Percentiles rank a stretch among this genome's conserved stretches.
phyloP scores from a whole-genome alignment of 768 basidiomycete genomes.

The Lentinula aciculospora region DNA sequence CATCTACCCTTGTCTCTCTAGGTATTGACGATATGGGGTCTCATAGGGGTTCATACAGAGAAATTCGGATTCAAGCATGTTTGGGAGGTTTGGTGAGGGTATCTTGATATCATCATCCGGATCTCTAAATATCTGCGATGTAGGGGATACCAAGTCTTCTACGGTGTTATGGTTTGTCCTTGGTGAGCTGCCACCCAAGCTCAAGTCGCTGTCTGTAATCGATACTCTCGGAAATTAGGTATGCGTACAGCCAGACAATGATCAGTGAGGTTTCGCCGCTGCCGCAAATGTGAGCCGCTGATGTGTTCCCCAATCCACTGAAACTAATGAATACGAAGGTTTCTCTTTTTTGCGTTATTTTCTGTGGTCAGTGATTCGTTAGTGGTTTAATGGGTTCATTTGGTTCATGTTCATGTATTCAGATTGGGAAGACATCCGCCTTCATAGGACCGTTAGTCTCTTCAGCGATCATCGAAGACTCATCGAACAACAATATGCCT shows the following conservation, averaged over 20 bases:
- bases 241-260: constrained; percentile 80
- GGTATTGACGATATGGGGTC: constrained; percentile 69
- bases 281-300: constrained; percentile 53
- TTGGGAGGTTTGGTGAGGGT: constrained; percentile 68
- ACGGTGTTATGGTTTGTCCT: constrained; percentile 69
- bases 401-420: not conserved
- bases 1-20: constrained; percentile 15
- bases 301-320: not conserved
- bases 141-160: constrained; percentile 67
- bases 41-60: constrained; percentile 69
- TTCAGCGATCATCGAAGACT: constrained; percentile 66
- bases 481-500: constrained; percentile 68
- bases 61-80: constrained; percentile 79
- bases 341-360: constrained; percentile 71
- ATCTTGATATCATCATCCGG: not conserved
- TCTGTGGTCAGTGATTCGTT: constrained; percentile 43
- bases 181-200: constrained; percentile 28
- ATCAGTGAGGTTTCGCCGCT: constrained; percentile 73
- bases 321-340: constrained; percentile 27
- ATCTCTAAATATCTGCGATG: not conserved
- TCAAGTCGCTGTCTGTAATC: not conserved
- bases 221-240: constrained; percentile 16
- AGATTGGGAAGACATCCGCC: constrained; percentile 72
- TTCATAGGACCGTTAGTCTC: constrained; percentile 76
- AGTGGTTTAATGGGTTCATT: not conserved